Evolutionary conservation across 805 yeast species (phyloP), one percentile per base, ranked within the genome.

Genomic region (Cyberlindnera petersonii): DNA sequence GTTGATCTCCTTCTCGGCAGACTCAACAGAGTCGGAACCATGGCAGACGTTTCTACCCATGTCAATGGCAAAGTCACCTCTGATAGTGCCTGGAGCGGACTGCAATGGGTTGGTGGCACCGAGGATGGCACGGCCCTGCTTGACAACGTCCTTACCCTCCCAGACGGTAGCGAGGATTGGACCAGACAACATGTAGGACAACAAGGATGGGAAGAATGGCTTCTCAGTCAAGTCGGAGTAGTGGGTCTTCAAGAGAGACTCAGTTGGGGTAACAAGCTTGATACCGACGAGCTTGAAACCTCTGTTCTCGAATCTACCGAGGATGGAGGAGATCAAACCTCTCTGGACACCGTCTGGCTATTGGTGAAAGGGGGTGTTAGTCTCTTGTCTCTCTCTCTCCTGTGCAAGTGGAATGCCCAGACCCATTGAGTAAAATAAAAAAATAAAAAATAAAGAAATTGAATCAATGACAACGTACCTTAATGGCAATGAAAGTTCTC

Each of bases 91-190:
- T 70, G 98, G 98, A 55, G 95, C 91, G 59, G 96, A 86, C 59
- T 78, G 81, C 66, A 83, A 77, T 66, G 99, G 98, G 86, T 93
- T 91, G 71, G 98, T 93, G 59, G 98, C 98, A 74, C 99, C 99
- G 62, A 93, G 81, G 68, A 93, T 82, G 61, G 77, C 82, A 75
- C 99, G 85, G 69, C 98, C 98, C 71, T 86, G 95, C 77, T 91
- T 89, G 70, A 93, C 98, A 68, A 81, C 98, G 64, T 93, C 97
- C 77, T 89, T 93, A 72, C 99, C 99, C 74, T 93, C 98, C 99
- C 99, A 93, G 60, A 89, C 97, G 67, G 96, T 93, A 60, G 98
- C 98, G 61, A 91, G 80, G 58, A 93, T 84, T 66, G 99, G 99
- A 60, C 99, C 99, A 55, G 96, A 87, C 66, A 77, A 75, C 99